Conservation (phyloP, 345 rosid species). For the Citrus unshiu region DNA sequence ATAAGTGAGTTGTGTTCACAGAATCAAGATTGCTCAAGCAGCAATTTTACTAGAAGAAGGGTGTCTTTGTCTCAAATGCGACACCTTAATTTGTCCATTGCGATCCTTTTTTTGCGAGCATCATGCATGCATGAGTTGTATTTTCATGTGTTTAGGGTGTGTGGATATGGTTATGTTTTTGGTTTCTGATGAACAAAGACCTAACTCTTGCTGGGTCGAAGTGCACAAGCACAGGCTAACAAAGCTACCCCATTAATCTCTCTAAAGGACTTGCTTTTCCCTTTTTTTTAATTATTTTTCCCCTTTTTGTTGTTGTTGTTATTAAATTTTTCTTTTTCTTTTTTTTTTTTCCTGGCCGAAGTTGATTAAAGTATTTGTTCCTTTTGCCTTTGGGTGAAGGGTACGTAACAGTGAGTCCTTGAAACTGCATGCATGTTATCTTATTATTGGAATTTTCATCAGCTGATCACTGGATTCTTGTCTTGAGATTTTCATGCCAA, state of each 20-base stretch:
- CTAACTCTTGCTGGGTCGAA: not conserved
- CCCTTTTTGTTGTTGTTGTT: too few relatives aligned
- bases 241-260: not conserved
- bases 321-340: not conserved
- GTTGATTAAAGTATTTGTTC: not conserved
- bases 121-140: not conserved
- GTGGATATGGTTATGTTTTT: not conserved
- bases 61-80: not conserved
- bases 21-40: not conserved
- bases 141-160: not conserved
- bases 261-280: not conserved
- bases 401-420: not conserved
- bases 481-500: not conserved
- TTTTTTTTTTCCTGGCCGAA: not conserved
- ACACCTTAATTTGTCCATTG: conserved; percentile 7
- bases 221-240: not conserved
- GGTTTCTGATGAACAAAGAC: not conserved
- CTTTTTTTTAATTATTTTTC: not conserved
- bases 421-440: not conserved
- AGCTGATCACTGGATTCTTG: not conserved
- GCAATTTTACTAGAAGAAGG: not conserved
- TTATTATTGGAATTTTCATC: not conserved
- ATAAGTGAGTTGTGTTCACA: conserved; percentile 7
- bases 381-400: not conserved
- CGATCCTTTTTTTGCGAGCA: not conserved